These are phyloP conservation scores for Oryza nivara DNA, from an alignment of 176 grass and related monocot genomes.

Conservation along the genomic window DNA sequence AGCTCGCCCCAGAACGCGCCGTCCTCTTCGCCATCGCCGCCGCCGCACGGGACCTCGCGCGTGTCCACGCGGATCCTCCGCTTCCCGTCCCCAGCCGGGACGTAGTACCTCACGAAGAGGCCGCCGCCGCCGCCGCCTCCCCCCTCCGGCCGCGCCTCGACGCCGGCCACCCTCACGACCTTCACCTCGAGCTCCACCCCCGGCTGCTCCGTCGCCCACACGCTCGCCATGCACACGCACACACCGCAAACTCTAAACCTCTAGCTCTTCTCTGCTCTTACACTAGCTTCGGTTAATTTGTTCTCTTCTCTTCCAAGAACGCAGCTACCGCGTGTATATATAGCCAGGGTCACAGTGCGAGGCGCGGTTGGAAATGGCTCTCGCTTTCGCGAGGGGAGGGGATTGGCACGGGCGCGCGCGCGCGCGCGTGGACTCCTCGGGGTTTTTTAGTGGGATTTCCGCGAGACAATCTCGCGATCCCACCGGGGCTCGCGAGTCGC, in stretches of 20 bases:
- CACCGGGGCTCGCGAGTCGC: not conserved
- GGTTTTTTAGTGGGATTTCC: not conserved
- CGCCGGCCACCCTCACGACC: constrained; percentile 38
- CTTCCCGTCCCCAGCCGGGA: constrained; percentile 47
- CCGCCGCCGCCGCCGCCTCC: constrained; percentile 36
- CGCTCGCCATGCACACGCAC: constrained; percentile 5
- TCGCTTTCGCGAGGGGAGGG: constrained; percentile 34
- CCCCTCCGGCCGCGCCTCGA: not conserved
- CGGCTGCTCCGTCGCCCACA: not conserved
- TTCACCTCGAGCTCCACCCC: constrained; percentile 52
- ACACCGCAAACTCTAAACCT: no score
- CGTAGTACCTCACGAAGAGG: constrained; percentile 61
- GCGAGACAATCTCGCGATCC: no score
- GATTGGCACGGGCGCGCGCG: no score
- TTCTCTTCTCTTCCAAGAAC: not conserved
- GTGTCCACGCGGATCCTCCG: constrained; percentile 64
- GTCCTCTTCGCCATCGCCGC: not conserved
- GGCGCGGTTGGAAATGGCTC: constrained; percentile 40
- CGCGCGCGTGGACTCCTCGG: not conserved
- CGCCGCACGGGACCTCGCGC: constrained; percentile 38
- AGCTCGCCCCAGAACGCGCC: constrained; percentile 40
- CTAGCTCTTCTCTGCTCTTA: no score
- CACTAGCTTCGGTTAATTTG: no score
- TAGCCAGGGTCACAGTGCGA: not conserved
- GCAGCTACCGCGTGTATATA: not conserved